Conservation (phyloP, 352 stramenopile genomes). For the Globisporangium middletonii region DNA sequence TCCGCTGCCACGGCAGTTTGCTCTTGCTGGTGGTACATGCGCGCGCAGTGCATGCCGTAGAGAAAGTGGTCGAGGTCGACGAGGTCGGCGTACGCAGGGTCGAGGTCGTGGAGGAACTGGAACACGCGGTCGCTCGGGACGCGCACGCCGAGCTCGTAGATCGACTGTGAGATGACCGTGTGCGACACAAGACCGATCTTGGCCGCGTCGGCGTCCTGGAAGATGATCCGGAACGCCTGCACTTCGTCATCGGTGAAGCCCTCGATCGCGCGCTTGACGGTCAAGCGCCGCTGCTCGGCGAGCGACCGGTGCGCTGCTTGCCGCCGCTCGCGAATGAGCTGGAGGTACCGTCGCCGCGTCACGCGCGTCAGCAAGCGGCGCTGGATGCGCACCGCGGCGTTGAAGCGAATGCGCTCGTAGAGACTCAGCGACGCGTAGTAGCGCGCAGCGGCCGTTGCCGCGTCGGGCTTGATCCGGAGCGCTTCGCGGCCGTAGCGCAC, state of each 20-base stretch:
- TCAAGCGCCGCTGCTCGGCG: slow-evolving; percentile 27
- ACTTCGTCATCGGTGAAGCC: slow-evolving; percentile 65
- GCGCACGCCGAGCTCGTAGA: slow-evolving; percentile 66
- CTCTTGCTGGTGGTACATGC: slow-evolving; percentile 53
- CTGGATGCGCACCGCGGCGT: slow-evolving; percentile 60
- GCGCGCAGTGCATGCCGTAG: slow-evolving; percentile 76
- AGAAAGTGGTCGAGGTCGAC: slow-evolving; percentile 81
- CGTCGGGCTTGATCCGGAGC: slow-evolving; percentile 42
- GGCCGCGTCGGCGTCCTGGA: slow-evolving; percentile 50
- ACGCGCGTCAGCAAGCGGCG: slow-evolving; percentile 51
- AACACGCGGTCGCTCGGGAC: slow-evolving; percentile 42
- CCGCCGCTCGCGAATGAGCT: slow-evolving; percentile 31
- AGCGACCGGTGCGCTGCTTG: slow-evolving; percentile 36
- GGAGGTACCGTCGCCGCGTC: slow-evolving; percentile 42
- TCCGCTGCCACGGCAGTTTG: slow-evolving; percentile 16
- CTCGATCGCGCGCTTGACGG: slow-evolving; percentile 44
- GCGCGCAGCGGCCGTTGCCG: slow-evolving; percentile 15
- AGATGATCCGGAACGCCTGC: slow-evolving; percentile 56
- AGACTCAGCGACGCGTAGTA: slow-evolving; percentile 51
- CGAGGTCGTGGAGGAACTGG: slow-evolving; percentile 39
- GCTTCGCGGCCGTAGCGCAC: slow-evolving; percentile 36
- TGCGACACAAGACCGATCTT: slow-evolving; percentile 63
- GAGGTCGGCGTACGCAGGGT: slow-evolving; percentile 67
- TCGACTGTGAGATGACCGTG: slow-evolving; percentile 55
- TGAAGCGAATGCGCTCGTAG: slow-evolving; percentile 68